Conservation (phyloP, 805 yeast species). For the Ogataea wickerhamii region DNA sequence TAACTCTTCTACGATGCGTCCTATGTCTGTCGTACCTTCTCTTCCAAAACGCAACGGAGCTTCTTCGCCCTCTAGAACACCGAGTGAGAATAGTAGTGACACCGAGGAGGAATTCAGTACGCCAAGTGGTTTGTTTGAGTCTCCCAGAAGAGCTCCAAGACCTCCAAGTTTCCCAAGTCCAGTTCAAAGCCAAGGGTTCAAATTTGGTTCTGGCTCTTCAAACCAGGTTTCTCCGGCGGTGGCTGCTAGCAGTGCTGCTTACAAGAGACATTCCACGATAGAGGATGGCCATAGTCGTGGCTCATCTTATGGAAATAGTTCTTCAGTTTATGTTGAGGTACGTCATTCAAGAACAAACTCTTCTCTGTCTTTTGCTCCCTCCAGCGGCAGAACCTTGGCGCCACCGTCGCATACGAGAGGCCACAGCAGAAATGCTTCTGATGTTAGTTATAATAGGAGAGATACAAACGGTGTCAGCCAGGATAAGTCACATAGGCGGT, state of each 20-base stretch:
- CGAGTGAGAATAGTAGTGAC: constrained; percentile 11
- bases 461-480: constrained; percentile 8
- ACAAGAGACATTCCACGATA: constrained; percentile 10
- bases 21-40: constrained; percentile 19
- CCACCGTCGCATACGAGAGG: constrained; percentile 26
- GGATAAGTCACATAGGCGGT: constrained; percentile 45
- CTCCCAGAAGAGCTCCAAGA: constrained; percentile 72
- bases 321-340: constrained; percentile 44
- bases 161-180: constrained; percentile 47
- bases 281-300: constrained; percentile 26
- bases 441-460: constrained; percentile 32
- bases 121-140: constrained; percentile 39
- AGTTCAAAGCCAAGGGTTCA: constrained; percentile 19
- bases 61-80: constrained; percentile 4
- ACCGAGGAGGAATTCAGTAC: constrained; percentile 14
- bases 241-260: constrained; percentile 4
- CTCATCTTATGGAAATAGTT: constrained; percentile 28
- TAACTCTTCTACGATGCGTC: constrained; percentile 12
- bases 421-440: constrained; percentile 45
- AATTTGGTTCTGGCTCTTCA: constrained; percentile 24
- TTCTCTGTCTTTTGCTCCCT: constrained; percentile 26
- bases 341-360: constrained; percentile 35
- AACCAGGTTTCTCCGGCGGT: constrained; percentile 2
- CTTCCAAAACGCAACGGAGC: constrained; percentile 1
- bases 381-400: constrained; percentile 9